phyloP scores from a whole-genome alignment of 2,329 filamentous ascomycete species.

The Camillea tinctor region DNA sequence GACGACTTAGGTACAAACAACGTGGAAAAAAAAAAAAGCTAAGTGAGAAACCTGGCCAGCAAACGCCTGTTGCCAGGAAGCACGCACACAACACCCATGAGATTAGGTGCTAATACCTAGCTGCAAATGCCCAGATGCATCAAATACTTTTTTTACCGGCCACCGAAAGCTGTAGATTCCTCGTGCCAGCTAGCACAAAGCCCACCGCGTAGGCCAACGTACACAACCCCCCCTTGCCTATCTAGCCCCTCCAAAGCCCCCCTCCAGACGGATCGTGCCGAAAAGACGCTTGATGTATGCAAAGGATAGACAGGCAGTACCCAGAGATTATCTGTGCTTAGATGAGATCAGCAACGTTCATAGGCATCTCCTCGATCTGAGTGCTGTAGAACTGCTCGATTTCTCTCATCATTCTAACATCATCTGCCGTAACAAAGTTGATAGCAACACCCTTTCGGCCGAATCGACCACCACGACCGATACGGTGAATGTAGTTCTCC shows the following conservation, averaged over 20 bases:
- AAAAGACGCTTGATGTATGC: slow-evolving; percentile 26
- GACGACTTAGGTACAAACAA: slow-evolving; percentile 34
- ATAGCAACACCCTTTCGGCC: slow-evolving; percentile 99
- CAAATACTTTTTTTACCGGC: slow-evolving; percentile 31
- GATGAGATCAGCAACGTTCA: slow-evolving; percentile 80
- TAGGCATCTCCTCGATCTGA: slow-evolving; percentile 99
- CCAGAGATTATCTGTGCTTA: slow-evolving; percentile 42
- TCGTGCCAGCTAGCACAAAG: slow-evolving; percentile 21
- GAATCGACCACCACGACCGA: slow-evolving; percentile 99
- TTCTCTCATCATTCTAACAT: slow-evolving; percentile 99
- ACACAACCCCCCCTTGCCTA: slow-evolving; percentile 25
- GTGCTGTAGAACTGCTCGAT: slow-evolving; percentile 99
- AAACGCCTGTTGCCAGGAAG: slow-evolving; percentile 27
- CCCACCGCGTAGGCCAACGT: slow-evolving; percentile 13
- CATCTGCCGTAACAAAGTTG: slow-evolving; percentile 99
- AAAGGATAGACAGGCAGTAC: slow-evolving; percentile 23
- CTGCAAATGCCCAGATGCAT: slow-evolving; percentile 33
- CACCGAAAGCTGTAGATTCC: slow-evolving; percentile 15
- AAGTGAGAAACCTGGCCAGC: slow-evolving; percentile 28
- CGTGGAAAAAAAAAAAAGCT: slow-evolving; percentile 27
- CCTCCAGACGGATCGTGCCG: slow-evolving; percentile 22
- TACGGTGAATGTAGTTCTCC: slow-evolving; percentile 99
- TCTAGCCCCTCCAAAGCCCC: slow-evolving; percentile 29
- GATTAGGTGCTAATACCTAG: slow-evolving; percentile 34
- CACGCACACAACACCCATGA: slow-evolving; percentile 25